Evolutionary conservation across 441 rosid genomes (phyloP), one percentile per base, ranked within the genome.

Genomic region (Euphorbia celastroides): DNA sequence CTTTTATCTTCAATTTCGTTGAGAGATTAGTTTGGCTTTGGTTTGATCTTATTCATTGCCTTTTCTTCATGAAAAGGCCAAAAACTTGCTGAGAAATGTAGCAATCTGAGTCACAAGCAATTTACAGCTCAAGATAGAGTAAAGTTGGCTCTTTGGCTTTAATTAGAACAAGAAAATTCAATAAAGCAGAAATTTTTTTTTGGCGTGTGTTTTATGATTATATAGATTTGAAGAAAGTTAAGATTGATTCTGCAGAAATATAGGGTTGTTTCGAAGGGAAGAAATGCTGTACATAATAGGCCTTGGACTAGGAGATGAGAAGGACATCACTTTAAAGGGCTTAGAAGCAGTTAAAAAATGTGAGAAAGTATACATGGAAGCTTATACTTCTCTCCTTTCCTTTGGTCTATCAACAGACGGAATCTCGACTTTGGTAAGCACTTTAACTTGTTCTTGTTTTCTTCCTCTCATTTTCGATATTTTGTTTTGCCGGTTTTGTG

Each of bases 371-470:
- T 89, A 85, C 80, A 85, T 89, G 75, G 99, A 93, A 83, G 96
- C 94, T 61, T 93, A 93, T 76, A 93, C 98, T 66, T 90, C 98
- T 65, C 93, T 93, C 66, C 87, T 91, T 74, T 91, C 92, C 54
- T 91, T 91, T 20, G 97, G 97, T 67, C 82, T 91, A 76, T 85
- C 99, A 50, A 10, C 84, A 14, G 69, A 82, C 54, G 99, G 97
- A n/a, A 79, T 93, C 58, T 84, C 95, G 70, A 75, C 80, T 78
- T 77, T 91, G 75, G 96, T 90, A 80, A 27, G 14, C 25, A 6
- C 22, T 63, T 32, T n/a, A 8, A 23, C 59, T 57, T 23, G 7
- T 69, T 34, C 22, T 12, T 48, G 2, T 42, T 34, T 64, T 55
- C 32, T 64, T 65, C 58, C 44, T 25, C 32, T 46, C 50, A 23